Conservation (phyloP, 1,284 basidiomycete species). For the Xerocomus cyaneibrunnescens region DNA sequence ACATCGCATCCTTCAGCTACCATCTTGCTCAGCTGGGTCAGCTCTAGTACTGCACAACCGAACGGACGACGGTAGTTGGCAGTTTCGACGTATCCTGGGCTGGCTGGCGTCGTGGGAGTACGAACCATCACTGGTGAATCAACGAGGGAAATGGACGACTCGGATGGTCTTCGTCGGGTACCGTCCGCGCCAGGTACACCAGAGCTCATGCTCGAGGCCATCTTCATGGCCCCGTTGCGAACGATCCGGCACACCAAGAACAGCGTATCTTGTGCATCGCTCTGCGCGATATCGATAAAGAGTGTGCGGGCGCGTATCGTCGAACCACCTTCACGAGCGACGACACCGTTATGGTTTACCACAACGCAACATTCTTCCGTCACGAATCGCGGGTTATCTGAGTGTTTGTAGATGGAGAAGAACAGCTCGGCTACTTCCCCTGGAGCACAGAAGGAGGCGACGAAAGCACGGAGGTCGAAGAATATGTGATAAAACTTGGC, state of each 20-base stretch:
- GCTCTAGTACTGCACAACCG: constrained; percentile 89
- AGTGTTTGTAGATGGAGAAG: constrained; percentile 90
- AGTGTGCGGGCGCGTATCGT: constrained; percentile 69
- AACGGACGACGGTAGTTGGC: constrained; percentile 82
- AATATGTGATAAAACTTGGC: constrained; percentile 86
- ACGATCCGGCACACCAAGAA: constrained; percentile 91
- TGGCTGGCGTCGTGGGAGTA: constrained; percentile 11
- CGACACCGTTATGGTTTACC: constrained; percentile 89
- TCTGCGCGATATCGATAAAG: constrained; percentile 85
- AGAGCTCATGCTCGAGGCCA: constrained; percentile 56
- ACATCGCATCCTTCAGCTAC: constrained; percentile 60
- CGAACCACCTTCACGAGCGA: constrained; percentile 68
- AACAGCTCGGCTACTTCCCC: constrained; percentile 93
- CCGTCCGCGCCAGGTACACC: constrained; percentile 44
- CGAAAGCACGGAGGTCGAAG: constrained; percentile 88
- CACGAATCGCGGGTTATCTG: constrained; percentile 76
- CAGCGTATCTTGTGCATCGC: constrained; percentile 82
- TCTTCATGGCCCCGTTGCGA: constrained; percentile 83
- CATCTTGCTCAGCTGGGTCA: constrained; percentile 75
- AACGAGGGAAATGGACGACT: constrained; percentile 41
- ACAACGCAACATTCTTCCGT: constrained; percentile 93
- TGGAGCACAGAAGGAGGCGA: constrained; percentile 84
- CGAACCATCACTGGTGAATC: constrained; percentile 32
- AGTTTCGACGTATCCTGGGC: constrained; percentile 35
- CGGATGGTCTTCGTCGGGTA: constrained; percentile 49